Evolutionary conservation across 495 filamentous ascomycete genomes (phyloP).

Genomic region (Baudoinia panamericana): DNA sequence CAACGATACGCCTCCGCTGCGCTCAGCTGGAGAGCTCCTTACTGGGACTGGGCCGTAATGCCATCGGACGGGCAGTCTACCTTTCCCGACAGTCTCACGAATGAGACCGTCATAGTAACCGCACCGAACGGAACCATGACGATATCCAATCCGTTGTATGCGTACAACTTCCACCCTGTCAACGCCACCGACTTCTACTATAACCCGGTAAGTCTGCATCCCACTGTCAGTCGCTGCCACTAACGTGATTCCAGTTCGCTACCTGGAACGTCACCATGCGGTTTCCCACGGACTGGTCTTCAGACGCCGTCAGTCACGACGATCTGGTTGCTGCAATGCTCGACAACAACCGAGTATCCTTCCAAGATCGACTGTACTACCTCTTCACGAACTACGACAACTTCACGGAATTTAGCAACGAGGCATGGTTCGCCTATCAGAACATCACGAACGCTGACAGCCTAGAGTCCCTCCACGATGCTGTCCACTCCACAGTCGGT

Average conservation of each 20-base stretch:
- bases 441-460: constrained; percentile 38
- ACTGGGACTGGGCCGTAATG: constrained; percentile 52
- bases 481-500: constrained; percentile 43
- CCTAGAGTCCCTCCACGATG: constrained; percentile 52
- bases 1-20: constrained; percentile 40
- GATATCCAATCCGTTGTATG: constrained; percentile 50
- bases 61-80: constrained; percentile 36
- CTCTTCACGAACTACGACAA: constrained; percentile 45
- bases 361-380: constrained; percentile 43
- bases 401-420: constrained; percentile 46
- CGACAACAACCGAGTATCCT: constrained; percentile 34
- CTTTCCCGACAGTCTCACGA: constrained; percentile 37
- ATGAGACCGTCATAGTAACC: constrained; percentile 35
- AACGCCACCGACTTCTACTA: constrained; percentile 27
- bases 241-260: constrained; percentile 30
- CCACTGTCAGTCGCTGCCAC: neutral
- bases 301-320: constrained; percentile 39
- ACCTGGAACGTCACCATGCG: constrained; percentile 38
- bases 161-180: constrained; percentile 47
- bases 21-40: constrained; percentile 46
- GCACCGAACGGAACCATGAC: constrained; percentile 38
- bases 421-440: constrained; percentile 35
- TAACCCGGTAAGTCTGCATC: constrained; percentile 32
- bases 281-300: constrained; percentile 32
- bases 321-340: constrained; percentile 36